Conservation (phyloP, 2,329 filamentous ascomycete genomes). For the Aspergillus thermomutatus region DNA sequence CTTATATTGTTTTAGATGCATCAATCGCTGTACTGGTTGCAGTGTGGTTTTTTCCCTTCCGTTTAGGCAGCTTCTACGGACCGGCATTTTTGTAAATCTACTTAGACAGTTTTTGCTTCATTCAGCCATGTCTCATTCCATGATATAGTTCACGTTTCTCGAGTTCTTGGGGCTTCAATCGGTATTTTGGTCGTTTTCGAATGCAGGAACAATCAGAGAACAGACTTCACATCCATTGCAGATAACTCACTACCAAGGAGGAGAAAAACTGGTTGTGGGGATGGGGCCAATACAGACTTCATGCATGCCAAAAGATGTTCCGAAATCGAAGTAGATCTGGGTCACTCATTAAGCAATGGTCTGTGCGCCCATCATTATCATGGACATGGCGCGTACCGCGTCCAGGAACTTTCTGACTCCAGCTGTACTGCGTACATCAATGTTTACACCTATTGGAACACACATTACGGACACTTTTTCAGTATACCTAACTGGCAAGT, state of each 20-base stretch:
- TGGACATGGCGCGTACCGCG: slow-evolving; percentile 18
- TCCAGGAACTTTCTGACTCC: slow-evolving; percentile 7
- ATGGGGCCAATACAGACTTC: not conserved
- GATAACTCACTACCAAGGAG: no score
- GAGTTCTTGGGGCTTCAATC: not conserved
- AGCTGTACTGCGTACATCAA: not conserved
- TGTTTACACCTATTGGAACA: not conserved
- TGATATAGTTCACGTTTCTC: slow-evolving; percentile 7
- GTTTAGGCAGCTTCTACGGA: slow-evolving; percentile 1
- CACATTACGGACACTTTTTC: not conserved
- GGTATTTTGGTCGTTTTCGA: not conserved
- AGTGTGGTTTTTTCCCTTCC: slow-evolving; percentile 10
- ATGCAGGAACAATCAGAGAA: not conserved
- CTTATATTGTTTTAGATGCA: not conserved
- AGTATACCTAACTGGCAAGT: not conserved
- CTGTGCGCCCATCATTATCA: slow-evolving; percentile 23
- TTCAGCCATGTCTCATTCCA: not conserved
- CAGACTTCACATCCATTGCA: not conserved
- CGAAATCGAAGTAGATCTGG: not conserved
- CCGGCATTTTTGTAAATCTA: slow-evolving; percentile 10
- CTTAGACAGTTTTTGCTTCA: slow-evolving; percentile 7
- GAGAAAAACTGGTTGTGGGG: no score
- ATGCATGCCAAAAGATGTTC: not conserved
- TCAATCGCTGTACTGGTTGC: slow-evolving; percentile 18
- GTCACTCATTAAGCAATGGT: slow-evolving; percentile 28